These are phyloP conservation scores for Picea sitchensis DNA, from an alignment of 75 land plant species.

Conservation along the genomic window DNA sequence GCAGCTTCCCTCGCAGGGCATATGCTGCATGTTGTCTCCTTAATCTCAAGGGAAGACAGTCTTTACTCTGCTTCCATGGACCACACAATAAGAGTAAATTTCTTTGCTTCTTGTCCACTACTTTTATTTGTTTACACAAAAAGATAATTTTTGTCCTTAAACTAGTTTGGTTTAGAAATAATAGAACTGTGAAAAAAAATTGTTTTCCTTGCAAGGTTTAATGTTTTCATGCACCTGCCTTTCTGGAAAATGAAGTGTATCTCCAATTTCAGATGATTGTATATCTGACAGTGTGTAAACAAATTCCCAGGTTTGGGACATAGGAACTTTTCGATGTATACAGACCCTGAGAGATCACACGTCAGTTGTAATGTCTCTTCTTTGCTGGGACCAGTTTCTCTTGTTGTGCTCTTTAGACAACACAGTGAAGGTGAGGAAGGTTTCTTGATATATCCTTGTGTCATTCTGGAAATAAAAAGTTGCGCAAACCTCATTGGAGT, in stretches of 20 bases:
- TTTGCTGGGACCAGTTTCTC: conserved; percentile 98
- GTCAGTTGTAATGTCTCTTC: conserved; percentile 84
- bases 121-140: no score
- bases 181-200: no score
- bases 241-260: no score
- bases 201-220: no score
- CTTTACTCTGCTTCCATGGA: conserved; percentile 99
- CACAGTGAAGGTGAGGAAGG: conserved; percentile 64
- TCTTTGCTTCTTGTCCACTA: no score
- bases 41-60: conserved; percentile 60
- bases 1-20: conserved; percentile 82
- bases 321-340: conserved; percentile 69
- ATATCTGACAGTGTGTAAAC: no score
- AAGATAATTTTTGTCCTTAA: no score
- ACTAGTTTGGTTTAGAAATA: no score
- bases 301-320: conserved; percentile 74
- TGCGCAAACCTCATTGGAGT: not conserved
- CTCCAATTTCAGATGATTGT: no score
- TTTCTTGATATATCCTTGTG: not conserved
- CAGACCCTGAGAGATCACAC: conserved; percentile 80
- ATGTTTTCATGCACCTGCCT: no score
- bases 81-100: conserved; percentile 65
- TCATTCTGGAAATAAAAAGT: not conserved
- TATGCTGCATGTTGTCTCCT: conserved; percentile 65
- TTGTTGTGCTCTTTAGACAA: conserved; percentile 86